Base-by-base conservation (phyloP, 805 yeast species). In the Hanseniaspora taiwanica region DNA sequence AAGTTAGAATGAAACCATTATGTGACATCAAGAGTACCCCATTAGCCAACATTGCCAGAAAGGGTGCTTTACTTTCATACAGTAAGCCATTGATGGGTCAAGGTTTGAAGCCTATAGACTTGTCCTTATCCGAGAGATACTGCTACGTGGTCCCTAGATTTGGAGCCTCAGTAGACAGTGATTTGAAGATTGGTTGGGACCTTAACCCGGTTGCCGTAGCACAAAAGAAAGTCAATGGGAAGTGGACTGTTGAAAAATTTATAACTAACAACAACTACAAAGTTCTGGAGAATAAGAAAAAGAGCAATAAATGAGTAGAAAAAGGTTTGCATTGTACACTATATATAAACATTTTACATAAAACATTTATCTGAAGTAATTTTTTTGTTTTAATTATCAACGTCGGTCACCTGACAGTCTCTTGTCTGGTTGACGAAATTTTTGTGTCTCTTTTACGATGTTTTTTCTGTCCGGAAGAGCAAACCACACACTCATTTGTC, bases 91-190 rank as follows among this genome's bases (percentile, higher is more conserved):
- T 89, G 39, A 48, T 55, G 4, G 94, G 94, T 0, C 81, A 83
- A 41, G 95, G 96, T 2, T 75, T 84, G 52, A 93, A 85, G 1
- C 93, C 94, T 2, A 79, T 78, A 52, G 65, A 70, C 46, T 51
- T 82, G 13, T 64, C 75, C 3, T 63, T 81, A 0, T 72, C 77
- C 2, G 80, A 78, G 51, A 66, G 96, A 48, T 87, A 81, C 52
- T 83, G 93, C 49, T 87, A 84, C 62, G 96, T 87, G 13, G 78
- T 85, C 38, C 96, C 97, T 1, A 64, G 96, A 42, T 76, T 82
- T 54, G 96, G 96, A 3, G 87, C 93, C 9, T 69, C 76, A 6
- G 66, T 79, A 34, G 94, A 94, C 9, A 69, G 76, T 32, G 96
- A 95, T 17, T 25, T 58, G 20, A 82, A 84, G 18, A 67, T 80